A percentile compares a stretch with the other conserved stretches of the same genome.
phyloP scores from a whole-genome alignment of 2,329 filamentous ascomycete species.

The Claviceps paspali region DNA sequence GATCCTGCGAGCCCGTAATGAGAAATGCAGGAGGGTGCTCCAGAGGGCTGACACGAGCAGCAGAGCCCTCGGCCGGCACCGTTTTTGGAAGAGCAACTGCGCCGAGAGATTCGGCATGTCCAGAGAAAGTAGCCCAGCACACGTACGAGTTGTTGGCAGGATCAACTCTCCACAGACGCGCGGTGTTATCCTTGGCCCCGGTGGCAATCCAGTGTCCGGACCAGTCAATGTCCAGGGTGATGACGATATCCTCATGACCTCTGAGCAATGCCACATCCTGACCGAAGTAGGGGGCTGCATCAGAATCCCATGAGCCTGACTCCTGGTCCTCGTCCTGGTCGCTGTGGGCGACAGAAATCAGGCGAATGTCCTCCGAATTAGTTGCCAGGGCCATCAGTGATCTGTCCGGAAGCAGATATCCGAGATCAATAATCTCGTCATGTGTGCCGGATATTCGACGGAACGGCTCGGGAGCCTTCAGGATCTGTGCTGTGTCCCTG shows the following conservation, averaged over 20 bases:
- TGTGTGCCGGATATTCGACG: slow-evolving; percentile 88
- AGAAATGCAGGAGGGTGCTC: slow-evolving; percentile 71
- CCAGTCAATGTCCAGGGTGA: slow-evolving; percentile 89
- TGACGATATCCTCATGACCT: slow-evolving; percentile 90
- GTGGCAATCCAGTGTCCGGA: slow-evolving; percentile 95
- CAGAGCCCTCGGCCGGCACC: slow-evolving; percentile 50
- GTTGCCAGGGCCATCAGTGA: slow-evolving; percentile 81
- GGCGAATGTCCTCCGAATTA: slow-evolving; percentile 82
- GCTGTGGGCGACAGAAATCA: slow-evolving; percentile 54
- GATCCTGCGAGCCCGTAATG: slow-evolving; percentile 85
- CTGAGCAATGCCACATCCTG: slow-evolving; percentile 75
- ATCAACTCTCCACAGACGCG: slow-evolving; percentile 79
- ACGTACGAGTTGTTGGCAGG: slow-evolving; percentile 55
- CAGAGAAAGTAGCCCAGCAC: slow-evolving; percentile 73
- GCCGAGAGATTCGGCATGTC: slow-evolving; percentile 86
- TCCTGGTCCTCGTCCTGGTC: slow-evolving; percentile 11
- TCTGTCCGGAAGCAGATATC: slow-evolving; percentile 65
- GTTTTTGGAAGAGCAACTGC: slow-evolving; percentile 71
- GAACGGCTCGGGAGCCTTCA: slow-evolving; percentile 34
- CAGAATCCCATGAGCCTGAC: slow-evolving; percentile 4
- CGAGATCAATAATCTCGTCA: slow-evolving; percentile 92
- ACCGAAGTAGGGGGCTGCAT: slow-evolving; percentile 54
- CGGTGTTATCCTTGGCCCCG: slow-evolving; percentile 92
- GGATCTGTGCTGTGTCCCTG: slow-evolving; percentile 18
- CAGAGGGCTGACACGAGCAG: slow-evolving; percentile 57